Base-by-base conservation (phyloP, 768 basidiomycete species). In the Lentinula lateritia region DNA sequence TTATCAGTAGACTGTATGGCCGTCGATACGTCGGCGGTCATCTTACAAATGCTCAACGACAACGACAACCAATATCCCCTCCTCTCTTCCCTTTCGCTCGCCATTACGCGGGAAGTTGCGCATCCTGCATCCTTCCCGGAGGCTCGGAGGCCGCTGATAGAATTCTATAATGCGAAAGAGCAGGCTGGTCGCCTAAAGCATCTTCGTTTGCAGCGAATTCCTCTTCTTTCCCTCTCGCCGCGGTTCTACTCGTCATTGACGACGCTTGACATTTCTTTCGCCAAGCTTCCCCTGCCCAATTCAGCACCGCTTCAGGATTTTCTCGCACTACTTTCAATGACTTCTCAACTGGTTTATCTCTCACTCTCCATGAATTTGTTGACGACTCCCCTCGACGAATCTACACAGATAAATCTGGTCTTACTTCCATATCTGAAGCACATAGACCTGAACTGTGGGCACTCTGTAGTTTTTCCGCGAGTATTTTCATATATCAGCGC, bases 381-480 rank as follows among this genome's bases (percentile, higher is more conserved):
- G 18, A 66, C 74, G 20, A 48, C 20, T 8, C 20, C 46, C 42
- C 77, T 80, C 70, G 74, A 76, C 58, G 61, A 73, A 34, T 42
- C 60, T 48, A 60, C 18, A 8, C 6, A 35, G 36, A 45, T 42
- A 3, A n/a, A 20, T 15, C 46, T 46, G 34, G 63, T 78, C 55
- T 69, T 69, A 55, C 73, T 84, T 38, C 68, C 66, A 4, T 71
- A 74, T 60, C 67, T 84, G 60, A 79, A 73, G 56, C 69, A 64
- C n/a, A 66, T 85, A 48, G 77, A 80, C 36, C 83, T 82, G 80
- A 79, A 74, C 50, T 79, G 74, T 62, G 79, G 80, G 16, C 76
- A 71, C 54, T 68, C 75, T 50, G 70, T 67, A 41, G 81, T 80
- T 53, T 65, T 83, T 50, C 74, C 77, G 56, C 70, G 74, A 35